These are phyloP conservation scores for Diaporthe capsici DNA, from an alignment of 2,329 filamentous ascomycete species.

Conservation along the genomic window DNA sequence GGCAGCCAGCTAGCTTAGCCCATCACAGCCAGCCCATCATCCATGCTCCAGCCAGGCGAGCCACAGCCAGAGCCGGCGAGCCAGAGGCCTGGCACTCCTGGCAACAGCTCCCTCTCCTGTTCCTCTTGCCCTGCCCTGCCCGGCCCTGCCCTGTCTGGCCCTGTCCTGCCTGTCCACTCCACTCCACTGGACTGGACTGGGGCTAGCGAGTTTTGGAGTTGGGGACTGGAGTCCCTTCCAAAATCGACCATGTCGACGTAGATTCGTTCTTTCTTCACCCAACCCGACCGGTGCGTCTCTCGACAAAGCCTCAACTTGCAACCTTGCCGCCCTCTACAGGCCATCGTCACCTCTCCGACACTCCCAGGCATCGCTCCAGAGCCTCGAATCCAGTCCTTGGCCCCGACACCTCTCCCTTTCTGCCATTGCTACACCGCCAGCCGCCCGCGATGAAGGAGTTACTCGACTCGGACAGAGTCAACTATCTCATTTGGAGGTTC, in stretches of 20 bases:
- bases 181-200: conserved; percentile 33
- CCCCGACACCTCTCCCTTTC: conserved; percentile 36
- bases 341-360: conserved; percentile 15
- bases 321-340: conserved; percentile 34
- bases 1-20: conserved; percentile 15
- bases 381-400: not conserved
- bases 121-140: conserved; percentile 6
- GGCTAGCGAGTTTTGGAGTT: conserved; percentile 31
- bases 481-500: conserved; percentile 80
- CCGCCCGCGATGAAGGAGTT: conserved; percentile 69
- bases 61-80: conserved; percentile 25
- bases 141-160: not conserved
- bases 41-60: conserved; percentile 17
- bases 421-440: conserved; percentile 44
- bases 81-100: conserved; percentile 20
- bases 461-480: conserved; percentile 77
- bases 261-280: conserved; percentile 38
- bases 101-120: conserved; percentile 23
- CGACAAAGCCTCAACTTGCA: conserved; percentile 34
- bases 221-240: conserved; percentile 39
- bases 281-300: conserved; percentile 31
- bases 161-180: conserved; percentile 9
- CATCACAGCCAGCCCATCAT: conserved; percentile 20
- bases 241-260: conserved; percentile 39
- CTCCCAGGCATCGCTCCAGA: conserved; percentile 5